Percentiles rank a stretch among this genome's conserved stretches.
phyloP scores from a whole-genome alignment of 139 green algal species.

The Coelastrella sp. region DNA sequence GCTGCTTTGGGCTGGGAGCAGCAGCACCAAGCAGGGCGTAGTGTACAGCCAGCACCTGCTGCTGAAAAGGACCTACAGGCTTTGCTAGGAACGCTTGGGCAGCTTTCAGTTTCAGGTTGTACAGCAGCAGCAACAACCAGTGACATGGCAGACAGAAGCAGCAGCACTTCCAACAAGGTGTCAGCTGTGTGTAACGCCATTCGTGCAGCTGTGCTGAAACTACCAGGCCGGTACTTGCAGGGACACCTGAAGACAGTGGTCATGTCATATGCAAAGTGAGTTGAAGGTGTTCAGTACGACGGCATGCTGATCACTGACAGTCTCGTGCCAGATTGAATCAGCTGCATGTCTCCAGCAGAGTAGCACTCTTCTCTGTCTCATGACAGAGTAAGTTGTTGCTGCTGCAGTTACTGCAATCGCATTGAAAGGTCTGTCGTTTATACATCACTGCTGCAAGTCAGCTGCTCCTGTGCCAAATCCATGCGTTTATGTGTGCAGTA shows the following conservation, averaged over 20 bases:
- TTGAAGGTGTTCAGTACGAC: background rate
- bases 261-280: constrained; percentile 63
- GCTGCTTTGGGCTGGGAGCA: constrained; percentile 19
- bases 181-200: constrained; percentile 62
- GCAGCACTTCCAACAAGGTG: constrained; percentile 60
- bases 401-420: too few relatives aligned
- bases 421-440: too few relatives aligned
- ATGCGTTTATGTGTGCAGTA: too few relatives aligned
- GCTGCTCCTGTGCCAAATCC: too few relatives aligned
- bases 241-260: constrained; percentile 71
- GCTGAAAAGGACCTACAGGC: background rate
- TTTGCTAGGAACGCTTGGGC: background rate
- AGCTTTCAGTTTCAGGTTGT: background rate
- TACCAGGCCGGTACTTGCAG: constrained; percentile 16
- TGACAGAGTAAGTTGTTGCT: too few relatives aligned
- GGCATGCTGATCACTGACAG: background rate
- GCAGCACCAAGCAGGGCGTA: background rate
- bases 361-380: too few relatives aligned
- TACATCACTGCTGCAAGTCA: too few relatives aligned
- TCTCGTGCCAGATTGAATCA: too few relatives aligned
- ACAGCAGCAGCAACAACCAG: background rate
- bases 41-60: background rate
- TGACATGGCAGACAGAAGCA: constrained; percentile 6
- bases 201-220: constrained; percentile 48
- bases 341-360: too few relatives aligned